Evolutionary conservation across 2,329 filamentous ascomycete species (phyloP), one percentile per base, ranked within the genome.

Genomic region (Sarocladiaceae sp.): DNA sequence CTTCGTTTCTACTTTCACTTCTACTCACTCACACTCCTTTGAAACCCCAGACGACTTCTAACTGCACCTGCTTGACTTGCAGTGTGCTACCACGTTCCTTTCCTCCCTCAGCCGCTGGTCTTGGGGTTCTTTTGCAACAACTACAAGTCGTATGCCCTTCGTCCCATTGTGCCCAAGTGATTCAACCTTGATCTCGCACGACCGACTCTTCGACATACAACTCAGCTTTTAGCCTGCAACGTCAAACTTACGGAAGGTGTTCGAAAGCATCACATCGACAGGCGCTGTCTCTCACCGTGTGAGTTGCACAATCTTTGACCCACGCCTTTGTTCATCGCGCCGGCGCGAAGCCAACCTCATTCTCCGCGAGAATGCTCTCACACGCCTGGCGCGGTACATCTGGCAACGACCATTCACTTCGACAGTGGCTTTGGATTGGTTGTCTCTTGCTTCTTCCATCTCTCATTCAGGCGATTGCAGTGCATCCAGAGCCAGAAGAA

Each of bases 371-470:
- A 18, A 41, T 29, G 23, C 15, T 29, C 5, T 19, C 23, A 41
- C 4, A 12, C 20, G 19, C 15, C 16, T 19, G 26, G 4, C n/a
- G n/a, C 23, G n/a, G 9, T 41, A n/a, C 37, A 41, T 21, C 37
- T 41, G 37, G 23, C 10, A 19, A 21, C 11, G 37, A 27, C 12
- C n/a, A 19, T 15, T 6, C 37, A 29, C n/a, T 29, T 13, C 10
- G 37, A 12, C 26, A 18, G n/a, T 43, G 40, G 40, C 12, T 43
- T 29, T 53, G 50, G 49, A n/a, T 50, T 23, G 20, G 48, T 13
- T 20, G 51, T 32, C 41, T 60, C 33, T 27, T 60, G n/a, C 35
- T 51, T 31, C 46, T 56, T 26, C 33, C 51, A 44, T 43, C 53
- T 7, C 45, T 53, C 35, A 47, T 50, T 13, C 45, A 48, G 43